phyloP scores from a whole-genome alignment of 2,329 filamentous ascomycete genomes.

The Colletotrichum incanum region DNA sequence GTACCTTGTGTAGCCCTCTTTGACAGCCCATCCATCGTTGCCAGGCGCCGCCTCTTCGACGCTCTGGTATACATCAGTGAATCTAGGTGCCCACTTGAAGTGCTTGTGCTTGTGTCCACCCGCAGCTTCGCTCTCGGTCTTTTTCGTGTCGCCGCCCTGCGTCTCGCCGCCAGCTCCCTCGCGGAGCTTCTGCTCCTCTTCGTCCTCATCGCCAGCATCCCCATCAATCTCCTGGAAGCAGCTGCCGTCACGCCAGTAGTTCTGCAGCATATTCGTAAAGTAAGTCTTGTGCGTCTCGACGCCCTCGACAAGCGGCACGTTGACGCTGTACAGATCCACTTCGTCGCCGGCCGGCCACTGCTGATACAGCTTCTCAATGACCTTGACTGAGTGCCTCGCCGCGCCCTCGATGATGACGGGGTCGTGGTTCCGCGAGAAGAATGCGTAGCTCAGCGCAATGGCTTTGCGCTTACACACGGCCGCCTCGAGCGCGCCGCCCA shows the following conservation, averaged over 20 bases:
- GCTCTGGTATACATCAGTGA: conserved; percentile 88
- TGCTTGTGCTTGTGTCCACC: conserved; percentile 80
- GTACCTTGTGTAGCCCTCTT: conserved; percentile 88
- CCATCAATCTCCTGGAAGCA: conserved; percentile 88
- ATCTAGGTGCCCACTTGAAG: conserved; percentile 94
- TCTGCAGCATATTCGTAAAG: conserved; percentile 92
- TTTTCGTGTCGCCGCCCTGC: conserved; percentile 45
- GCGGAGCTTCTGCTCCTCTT: conserved; percentile 82
- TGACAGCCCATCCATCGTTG: conserved; percentile 94
- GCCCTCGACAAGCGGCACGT: conserved; percentile 87
- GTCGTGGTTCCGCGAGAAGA: conserved; percentile 89
- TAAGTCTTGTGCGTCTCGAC: conserved; percentile 81
- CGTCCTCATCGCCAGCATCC: conserved; percentile 73
- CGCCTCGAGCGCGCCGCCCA: conserved; percentile 84
- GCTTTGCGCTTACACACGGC: conserved; percentile 79
- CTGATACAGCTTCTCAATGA: conserved; percentile 84
- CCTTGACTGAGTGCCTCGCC: conserved; percentile 78
- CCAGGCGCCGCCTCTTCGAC: conserved; percentile 85
- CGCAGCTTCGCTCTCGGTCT: conserved; percentile 52
- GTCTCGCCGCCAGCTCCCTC: conserved; percentile 70
- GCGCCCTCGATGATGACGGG: conserved; percentile 85
- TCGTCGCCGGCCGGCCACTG: conserved; percentile 79
- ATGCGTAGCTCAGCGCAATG: conserved; percentile 92
- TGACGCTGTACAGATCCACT: conserved; percentile 91
- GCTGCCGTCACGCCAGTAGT: conserved; percentile 87